These are phyloP conservation scores for Gossypium thurberi DNA, from an alignment of 345 rosid species.

Conservation along the genomic window DNA sequence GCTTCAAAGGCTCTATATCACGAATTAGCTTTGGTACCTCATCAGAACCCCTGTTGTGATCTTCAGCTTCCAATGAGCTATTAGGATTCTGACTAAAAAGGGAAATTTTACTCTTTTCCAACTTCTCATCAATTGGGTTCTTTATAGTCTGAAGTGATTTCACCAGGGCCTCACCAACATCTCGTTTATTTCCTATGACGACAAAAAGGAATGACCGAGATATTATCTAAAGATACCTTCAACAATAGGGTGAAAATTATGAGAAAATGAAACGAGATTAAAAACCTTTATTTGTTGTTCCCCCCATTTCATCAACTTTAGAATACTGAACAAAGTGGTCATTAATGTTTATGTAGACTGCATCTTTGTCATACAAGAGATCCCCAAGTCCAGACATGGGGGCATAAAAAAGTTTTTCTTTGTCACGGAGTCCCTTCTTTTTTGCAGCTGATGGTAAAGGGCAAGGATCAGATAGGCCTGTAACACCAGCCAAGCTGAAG, in stretches of 20 bases:
- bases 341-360: slow-evolving; percentile 88
- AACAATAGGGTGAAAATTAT: not conserved
- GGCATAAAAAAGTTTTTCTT: slow-evolving; percentile 85
- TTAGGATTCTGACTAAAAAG: slow-evolving; percentile 48
- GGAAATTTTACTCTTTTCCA: slow-evolving; percentile 66
- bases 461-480: slow-evolving; percentile 84
- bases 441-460: slow-evolving; percentile 91
- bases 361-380: slow-evolving; percentile 91
- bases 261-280: not conserved
- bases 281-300: slow-evolving; percentile 53
- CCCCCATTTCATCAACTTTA: slow-evolving; percentile 55
- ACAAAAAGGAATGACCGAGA: not conserved
- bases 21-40: slow-evolving; percentile 21
- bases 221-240: not conserved
- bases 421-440: slow-evolving; percentile 82
- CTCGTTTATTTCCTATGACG: slow-evolving; percentile 57
- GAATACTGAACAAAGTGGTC: slow-evolving; percentile 89
- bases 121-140: slow-evolving; percentile 79
- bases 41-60: slow-evolving; percentile 24
- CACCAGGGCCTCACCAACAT: slow-evolving; percentile 78
- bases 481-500: slow-evolving; percentile 66
- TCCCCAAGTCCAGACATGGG: slow-evolving; percentile 99
- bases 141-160: slow-evolving; percentile 78
- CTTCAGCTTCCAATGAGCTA: slow-evolving; percentile 27
- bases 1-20: slow-evolving; percentile 34